Evolutionary conservation across 2,329 filamentous ascomycete genomes (phyloP), one percentile per base, ranked within the genome.

Genomic region (Colletotrichum tamarilloi): DNA sequence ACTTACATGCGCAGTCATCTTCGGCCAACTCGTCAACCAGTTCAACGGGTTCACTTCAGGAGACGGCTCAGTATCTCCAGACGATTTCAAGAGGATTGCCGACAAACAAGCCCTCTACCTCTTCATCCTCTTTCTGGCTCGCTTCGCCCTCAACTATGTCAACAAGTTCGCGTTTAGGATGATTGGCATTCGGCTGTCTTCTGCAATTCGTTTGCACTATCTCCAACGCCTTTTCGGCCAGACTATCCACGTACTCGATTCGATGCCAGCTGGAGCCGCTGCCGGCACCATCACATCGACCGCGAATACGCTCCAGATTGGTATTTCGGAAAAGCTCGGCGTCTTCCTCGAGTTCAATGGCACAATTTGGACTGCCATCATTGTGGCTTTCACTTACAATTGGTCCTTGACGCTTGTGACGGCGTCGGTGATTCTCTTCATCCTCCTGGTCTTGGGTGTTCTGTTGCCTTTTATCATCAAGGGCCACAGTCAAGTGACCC

Each of bases 91-190:
- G 22, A 72, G 75, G 2, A 77, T 76, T 12, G 76, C 89, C 38
- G 85, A 89, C 75, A 81, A 76, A 60, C 83, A 88, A 72, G 81
- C 88, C 80, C 82, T 95, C 0, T 94, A 92, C 80, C 91, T 95
- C 77, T 88, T 95, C 67, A 90, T 90, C 68, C 84, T 95, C 7
- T 95, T 95, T 80, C 81, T 95, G 53, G 92, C 84, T 16, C 90
- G 92, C 60, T 91, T 93, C 76, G 78, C 83, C 22, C 82, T 93
- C 53, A 89, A 88, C 73, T 94, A 94, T 75, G 83, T 92, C 72
- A 88, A 88, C 75, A 90, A 89, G 86, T 89, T 91, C 76, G 84
- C 84, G 49, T 91, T 91, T 75, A 88, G 90, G 26, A 87, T 92
- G 80, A 89, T 91, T 72, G 90, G 90, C 28, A 89, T 92, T 69